Evolutionary conservation across 192 early-diverging fungal species (phyloP).

Genomic region (Helicostylum pulchrum): DNA sequence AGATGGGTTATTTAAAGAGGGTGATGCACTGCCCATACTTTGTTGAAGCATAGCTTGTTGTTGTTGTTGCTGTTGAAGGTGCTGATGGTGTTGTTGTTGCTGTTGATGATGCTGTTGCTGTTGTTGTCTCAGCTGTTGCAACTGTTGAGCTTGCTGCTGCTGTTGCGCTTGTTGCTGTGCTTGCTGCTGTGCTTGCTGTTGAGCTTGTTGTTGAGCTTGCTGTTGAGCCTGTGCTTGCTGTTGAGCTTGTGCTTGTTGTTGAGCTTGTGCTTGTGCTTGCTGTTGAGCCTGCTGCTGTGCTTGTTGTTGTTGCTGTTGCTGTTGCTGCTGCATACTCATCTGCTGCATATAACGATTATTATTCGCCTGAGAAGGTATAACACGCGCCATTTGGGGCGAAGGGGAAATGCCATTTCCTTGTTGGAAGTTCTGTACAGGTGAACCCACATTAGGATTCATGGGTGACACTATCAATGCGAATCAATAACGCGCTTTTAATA

Average conservation of each 20-base stretch:
- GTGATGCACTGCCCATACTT: conserved; percentile 4
- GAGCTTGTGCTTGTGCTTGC: background rate
- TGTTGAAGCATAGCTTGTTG: conserved; percentile 15
- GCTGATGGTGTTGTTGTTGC: background rate
- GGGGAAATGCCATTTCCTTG: conserved; percentile 11
- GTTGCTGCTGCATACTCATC: conserved; percentile 4
- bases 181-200: background rate
- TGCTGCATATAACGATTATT: conserved; percentile 16
- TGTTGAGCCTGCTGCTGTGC: conserved; percentile 15
- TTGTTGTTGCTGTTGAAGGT: conserved; percentile 30
- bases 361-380: conserved; percentile 9
- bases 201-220: conserved; percentile 25
- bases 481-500: background rate
- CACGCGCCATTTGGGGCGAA: conserved; percentile 10
- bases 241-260: conserved; percentile 14
- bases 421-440: conserved; percentile 1
- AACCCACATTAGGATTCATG: conserved; percentile 10
- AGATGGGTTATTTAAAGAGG: conserved; percentile 12
- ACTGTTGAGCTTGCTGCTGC: no score
- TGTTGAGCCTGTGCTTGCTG: conserved; percentile 35
- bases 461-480: background rate
- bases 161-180: background rate
- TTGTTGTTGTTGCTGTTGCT: conserved; percentile 29
- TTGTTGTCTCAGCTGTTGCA: conserved; percentile 18
- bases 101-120: no score